A percentile compares a stretch with the other conserved stretches of the same genome.
Conservation (phyloP, 129 eudicot genomes). For the Flaveria trinervia region DNA sequence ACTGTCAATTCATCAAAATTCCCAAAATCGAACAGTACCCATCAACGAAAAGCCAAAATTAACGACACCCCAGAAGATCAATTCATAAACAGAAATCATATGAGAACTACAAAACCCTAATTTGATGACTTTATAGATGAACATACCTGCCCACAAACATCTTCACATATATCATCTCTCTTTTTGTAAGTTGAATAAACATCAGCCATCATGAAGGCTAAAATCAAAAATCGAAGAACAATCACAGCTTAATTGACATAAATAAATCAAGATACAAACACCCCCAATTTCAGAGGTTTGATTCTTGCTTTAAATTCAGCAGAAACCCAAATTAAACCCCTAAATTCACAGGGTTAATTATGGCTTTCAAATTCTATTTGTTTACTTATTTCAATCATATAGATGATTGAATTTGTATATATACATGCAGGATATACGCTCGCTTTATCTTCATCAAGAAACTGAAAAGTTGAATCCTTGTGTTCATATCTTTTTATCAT, state of each 20-base stretch:
- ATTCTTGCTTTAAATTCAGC: too few relatives aligned
- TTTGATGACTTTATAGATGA: neutral
- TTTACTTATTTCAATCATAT: neutral
- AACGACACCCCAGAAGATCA: too few relatives aligned
- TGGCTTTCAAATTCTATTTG: constrained; percentile 13
- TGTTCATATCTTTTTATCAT: constrained; percentile 6
- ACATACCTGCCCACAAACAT: constrained; percentile 62
- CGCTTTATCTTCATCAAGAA: constrained; percentile 24
- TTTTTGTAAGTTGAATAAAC: constrained; percentile 61
- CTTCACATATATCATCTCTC: constrained; percentile 65
- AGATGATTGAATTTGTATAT: constrained; percentile 29
- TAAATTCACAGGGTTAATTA: too few relatives aligned
- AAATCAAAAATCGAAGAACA: neutral
- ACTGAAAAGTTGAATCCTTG: constrained; percentile 33
- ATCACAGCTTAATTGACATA: neutral
- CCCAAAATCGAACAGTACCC: constrained; percentile 16
- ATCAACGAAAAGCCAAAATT: neutral
- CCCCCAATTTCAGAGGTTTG: neutral
- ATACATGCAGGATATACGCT: constrained; percentile 34
- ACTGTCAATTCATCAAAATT: constrained; percentile 17
- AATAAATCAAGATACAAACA: constrained; percentile 10
- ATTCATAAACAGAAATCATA: too few relatives aligned
- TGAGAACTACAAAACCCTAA: too few relatives aligned
- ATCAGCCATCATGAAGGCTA: constrained; percentile 42
- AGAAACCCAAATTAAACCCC: too few relatives aligned